These are phyloP conservation scores for Drechslera avenae DNA, from an alignment of 2,329 filamentous ascomycete genomes.

Conservation along the genomic window DNA sequence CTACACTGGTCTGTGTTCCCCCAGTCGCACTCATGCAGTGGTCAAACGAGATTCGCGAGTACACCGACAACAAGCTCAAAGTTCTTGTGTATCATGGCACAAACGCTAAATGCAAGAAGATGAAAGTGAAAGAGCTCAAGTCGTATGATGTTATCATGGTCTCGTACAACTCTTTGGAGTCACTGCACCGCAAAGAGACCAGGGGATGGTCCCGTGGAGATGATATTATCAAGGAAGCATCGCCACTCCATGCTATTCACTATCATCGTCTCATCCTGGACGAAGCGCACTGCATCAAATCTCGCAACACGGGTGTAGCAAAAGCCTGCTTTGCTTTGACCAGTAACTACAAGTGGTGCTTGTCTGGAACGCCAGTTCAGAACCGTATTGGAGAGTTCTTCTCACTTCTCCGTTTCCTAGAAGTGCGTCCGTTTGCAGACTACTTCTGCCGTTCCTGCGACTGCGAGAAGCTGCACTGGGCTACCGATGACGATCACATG, in stretches of 20 bases:
- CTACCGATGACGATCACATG: conserved; percentile 70
- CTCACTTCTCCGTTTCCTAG: conserved; percentile 88
- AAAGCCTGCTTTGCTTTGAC: conserved; percentile 93
- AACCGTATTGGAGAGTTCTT: conserved; percentile 98
- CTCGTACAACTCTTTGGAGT: conserved; percentile 90
- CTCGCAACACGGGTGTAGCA: conserved; percentile 85
- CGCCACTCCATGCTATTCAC: conserved; percentile 76
- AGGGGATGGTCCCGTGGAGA: conserved; percentile 86
- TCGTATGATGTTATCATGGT: conserved; percentile 95
- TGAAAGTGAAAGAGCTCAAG: conserved; percentile 75
- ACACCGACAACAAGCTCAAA: conserved; percentile 88
- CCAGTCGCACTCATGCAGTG: conserved; percentile 96
- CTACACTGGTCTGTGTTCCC: conserved; percentile 86
- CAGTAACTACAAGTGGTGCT: conserved; percentile 89
- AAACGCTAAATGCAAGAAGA: conserved; percentile 78
- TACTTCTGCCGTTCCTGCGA: conserved; percentile 90
- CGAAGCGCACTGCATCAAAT: conserved; percentile 94
- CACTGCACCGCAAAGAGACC: conserved; percentile 87
- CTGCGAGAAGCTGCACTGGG: conserved; percentile 85
- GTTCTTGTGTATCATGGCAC: conserved; percentile 90
- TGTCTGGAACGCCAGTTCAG: conserved; percentile 93
- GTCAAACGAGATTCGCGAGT: conserved; percentile 63
- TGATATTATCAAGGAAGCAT: conserved; percentile 78
- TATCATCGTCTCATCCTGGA: conserved; percentile 94
- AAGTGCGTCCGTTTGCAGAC: conserved; percentile 85